Conservation (phyloP, 2,329 filamentous ascomycete species). For the Claviceps purpurea region DNA sequence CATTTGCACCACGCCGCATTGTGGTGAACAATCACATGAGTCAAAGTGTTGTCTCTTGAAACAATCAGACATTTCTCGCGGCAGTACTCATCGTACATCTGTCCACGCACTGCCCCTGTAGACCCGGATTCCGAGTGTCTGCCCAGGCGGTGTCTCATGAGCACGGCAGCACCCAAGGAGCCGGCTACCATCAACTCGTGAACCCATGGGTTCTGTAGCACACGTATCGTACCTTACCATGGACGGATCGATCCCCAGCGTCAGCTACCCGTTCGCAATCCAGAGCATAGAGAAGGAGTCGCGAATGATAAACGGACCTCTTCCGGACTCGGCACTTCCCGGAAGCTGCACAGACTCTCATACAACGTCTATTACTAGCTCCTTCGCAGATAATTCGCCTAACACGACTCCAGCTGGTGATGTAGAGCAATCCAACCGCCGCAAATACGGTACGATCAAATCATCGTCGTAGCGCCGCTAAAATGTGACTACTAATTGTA, state of each 20-base stretch:
- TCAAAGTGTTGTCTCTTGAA: conserved; percentile 38
- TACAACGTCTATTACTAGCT: conserved; percentile 44
- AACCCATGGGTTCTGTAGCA: conserved; percentile 26
- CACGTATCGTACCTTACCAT: conserved; percentile 31
- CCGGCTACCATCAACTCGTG: conserved; percentile 31
- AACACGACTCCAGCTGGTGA: conserved; percentile 41
- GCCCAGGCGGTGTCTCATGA: conserved; percentile 24
- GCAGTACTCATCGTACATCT: conserved; percentile 37
- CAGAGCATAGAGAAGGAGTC: conserved; percentile 22
- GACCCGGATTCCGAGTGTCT: conserved; percentile 34
- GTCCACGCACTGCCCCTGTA: conserved; percentile 43
- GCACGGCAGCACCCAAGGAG: conserved; percentile 12
- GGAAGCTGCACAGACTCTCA: conserved; percentile 30
- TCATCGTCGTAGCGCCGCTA: neutral
- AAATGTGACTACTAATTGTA: conserved; percentile 25
- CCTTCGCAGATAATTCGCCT: conserved; percentile 44
- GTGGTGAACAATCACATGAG: too few species aligned
- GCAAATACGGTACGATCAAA: conserved; percentile 38
- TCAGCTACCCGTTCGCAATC: conserved; percentile 27
- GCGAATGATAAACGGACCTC: conserved; percentile 27
- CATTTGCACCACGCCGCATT: too few species aligned
- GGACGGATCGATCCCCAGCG: conserved; percentile 23
- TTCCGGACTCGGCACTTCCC: conserved; percentile 32
- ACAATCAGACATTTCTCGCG: conserved; percentile 48
- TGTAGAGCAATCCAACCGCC: conserved; percentile 32